These are phyloP conservation scores for Vachellia pachyceras DNA, from an alignment of 306 rosid genomes.

Conservation along the genomic window DNA sequence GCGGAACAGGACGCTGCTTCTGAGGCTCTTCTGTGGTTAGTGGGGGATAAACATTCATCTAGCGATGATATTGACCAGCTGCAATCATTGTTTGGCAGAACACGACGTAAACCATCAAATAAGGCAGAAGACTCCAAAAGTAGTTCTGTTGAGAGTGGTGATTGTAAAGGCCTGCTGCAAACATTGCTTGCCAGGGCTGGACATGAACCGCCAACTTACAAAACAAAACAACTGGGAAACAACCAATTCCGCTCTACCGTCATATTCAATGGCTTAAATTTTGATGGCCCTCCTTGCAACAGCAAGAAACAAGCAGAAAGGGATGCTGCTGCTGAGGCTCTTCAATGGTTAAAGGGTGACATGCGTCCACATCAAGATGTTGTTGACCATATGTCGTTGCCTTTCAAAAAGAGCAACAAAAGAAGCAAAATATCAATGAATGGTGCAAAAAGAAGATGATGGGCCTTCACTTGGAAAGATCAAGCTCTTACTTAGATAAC, in stretches of 20 bases:
- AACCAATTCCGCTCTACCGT: conserved; percentile 81
- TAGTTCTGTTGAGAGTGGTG: conserved; percentile 43
- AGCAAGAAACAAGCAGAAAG: conserved; percentile 85
- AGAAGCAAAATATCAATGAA: conserved; percentile 45
- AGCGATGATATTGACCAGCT: conserved; percentile 50
- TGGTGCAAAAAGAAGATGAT: conserved; percentile 68
- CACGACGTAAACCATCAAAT: background rate
- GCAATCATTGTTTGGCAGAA: background rate
- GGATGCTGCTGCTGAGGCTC: conserved; percentile 88
- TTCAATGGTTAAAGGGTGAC: conserved; percentile 86
- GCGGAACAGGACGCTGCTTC: conserved; percentile 93
- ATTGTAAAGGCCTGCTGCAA: conserved; percentile 74
- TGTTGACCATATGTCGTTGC: conserved; percentile 62
- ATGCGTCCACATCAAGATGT: conserved; percentile 52
- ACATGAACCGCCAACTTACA: conserved; percentile 78
- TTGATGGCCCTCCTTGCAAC: conserved; percentile 69
- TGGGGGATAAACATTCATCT: conserved; percentile 69
- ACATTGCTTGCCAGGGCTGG: conserved; percentile 79
- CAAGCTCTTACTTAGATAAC: conserved; percentile 27
- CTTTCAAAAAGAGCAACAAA: conserved; percentile 65
- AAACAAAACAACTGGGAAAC: conserved; percentile 72
- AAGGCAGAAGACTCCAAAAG: background rate
- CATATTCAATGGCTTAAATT: conserved; percentile 83
- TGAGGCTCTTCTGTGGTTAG: conserved; percentile 86
- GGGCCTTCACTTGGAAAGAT: conserved; percentile 26